Conservation (phyloP, 2,329 filamentous ascomycete species). For the Hymenoscyphus repandus region DNA sequence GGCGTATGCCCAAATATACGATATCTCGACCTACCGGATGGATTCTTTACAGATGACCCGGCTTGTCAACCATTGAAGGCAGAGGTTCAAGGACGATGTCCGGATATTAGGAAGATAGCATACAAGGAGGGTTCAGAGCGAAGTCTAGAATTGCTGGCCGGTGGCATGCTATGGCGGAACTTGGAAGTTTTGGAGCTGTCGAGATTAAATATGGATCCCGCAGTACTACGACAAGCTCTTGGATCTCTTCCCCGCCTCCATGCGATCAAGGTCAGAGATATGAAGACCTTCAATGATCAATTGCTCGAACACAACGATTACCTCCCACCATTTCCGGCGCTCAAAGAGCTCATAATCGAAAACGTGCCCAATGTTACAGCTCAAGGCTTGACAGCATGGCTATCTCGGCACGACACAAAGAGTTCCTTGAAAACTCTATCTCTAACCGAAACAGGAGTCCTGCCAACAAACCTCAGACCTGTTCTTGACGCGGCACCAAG, state of each 20-base stretch:
- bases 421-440: conserved; percentile 61
- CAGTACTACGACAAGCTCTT: conserved; percentile 65
- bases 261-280: conserved; percentile 69
- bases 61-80: conserved; percentile 71
- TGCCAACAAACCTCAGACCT: conserved; percentile 37
- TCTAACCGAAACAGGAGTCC: conserved; percentile 67
- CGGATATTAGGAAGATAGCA: conserved; percentile 82
- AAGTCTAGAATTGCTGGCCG: conserved; percentile 65
- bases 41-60: conserved; percentile 76
- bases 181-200: conserved; percentile 70
- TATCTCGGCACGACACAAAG: conserved; percentile 56
- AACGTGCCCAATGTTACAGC: conserved; percentile 68
- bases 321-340: conserved; percentile 66
- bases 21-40: conserved; percentile 87
- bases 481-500: conserved; percentile 38
- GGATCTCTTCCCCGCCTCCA: conserved; percentile 60
- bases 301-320: conserved; percentile 63
- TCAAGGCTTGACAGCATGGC: conserved; percentile 63
- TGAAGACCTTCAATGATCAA: conserved; percentile 68
- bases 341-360: conserved; percentile 69
- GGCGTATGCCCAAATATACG: conserved; percentile 78
- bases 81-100: conserved; percentile 78
- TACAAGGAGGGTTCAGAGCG: conserved; percentile 75
- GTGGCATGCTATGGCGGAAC: conserved; percentile 60
- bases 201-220: conserved; percentile 63